Conservation (phyloP, 129 eudicot genomes). For the Helichrysum umbraculigerum region DNA sequence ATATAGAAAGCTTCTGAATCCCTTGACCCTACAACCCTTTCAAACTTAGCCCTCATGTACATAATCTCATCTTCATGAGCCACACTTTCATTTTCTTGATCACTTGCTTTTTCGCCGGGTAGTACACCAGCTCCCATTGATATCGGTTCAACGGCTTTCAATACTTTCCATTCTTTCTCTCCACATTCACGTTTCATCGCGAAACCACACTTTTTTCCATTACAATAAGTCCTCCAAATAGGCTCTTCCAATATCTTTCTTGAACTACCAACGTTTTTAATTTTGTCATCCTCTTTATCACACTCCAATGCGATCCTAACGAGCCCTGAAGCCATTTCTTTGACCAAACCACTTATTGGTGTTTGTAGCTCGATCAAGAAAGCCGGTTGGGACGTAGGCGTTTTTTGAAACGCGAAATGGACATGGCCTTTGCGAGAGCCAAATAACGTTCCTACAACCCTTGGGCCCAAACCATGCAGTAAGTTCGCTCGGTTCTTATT, state of each 20-base stretch:
- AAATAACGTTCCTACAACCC: conserved; percentile 71
- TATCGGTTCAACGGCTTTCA: conserved; percentile 79
- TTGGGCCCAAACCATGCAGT: conserved; percentile 49
- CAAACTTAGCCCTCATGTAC: conserved; percentile 92
- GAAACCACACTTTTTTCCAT: conserved; percentile 76
- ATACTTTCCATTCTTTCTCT: conserved; percentile 57
- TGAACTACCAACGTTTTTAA: conserved; percentile 26
- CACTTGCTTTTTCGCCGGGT: conserved; percentile 44
- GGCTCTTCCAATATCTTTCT: conserved; percentile 19
- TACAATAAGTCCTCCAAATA: conserved; percentile 82
- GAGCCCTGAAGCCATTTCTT: conserved; percentile 87
- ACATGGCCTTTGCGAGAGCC: conserved; percentile 76
- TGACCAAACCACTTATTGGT: conserved; percentile 62
- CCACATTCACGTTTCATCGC: conserved; percentile 69
- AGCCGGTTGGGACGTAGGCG: conserved; percentile 53
- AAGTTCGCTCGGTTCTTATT: conserved; percentile 41
- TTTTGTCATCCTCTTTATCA: conserved; percentile 52
- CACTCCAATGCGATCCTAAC: conserved; percentile 79
- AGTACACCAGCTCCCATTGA: conserved; percentile 91
- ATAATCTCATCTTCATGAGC: conserved; percentile 63
- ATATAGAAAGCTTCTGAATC: conserved; percentile 90
- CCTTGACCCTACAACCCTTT: conserved; percentile 80
- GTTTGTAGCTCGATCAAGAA: conserved; percentile 77
- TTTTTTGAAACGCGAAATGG: conserved; percentile 72
- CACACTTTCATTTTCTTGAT: conserved; percentile 34